Evolutionary conservation across 2,329 filamentous ascomycete genomes (phyloP), one percentile per base, ranked within the genome.

Genomic region (Talaromyces sp.): DNA sequence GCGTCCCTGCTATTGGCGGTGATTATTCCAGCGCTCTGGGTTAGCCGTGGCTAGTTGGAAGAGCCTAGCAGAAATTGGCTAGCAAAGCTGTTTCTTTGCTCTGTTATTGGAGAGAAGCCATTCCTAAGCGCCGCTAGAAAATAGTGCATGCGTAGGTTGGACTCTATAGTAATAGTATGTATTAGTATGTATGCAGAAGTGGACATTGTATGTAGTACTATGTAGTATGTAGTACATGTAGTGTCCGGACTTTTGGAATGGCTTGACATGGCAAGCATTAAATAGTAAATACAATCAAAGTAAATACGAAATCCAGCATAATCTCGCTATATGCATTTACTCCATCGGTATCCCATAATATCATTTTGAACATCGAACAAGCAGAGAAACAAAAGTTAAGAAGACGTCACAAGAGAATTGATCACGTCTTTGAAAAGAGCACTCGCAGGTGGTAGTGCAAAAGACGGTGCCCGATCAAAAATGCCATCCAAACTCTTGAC

Each of bases 361-460:
- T 52, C 27, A n/a, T 52, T 29, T 29, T 17, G 24, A 52, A 17
- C 48, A 27, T 24, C 14, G 8, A 52, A 26, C 26, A 52, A 26
- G 48, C 21, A 17, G 26, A 27, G 10, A 51, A 24, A 17, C 52
- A 21, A 21, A 14, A 35, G 17, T 57, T 38, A 60, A 9, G 61
- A 63, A 52, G 54, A 56, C 29, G 58, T 56, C 19, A 62, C 63
- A 55, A 73, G 62, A 43, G 68, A 66, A 63, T 72, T 69, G 56
- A 77, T 72, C 51, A 77, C 73, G 51, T 72, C 72, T 54, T 69
- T 69, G 60, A 77, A 77, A 43, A 77, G 64, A 54, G 71, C 67
- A 24, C 69, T 69, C 57, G 75, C 69, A 54, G 71, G 67, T 31
- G 75, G 74, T 59, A 76, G 63, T 53, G 71, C 71, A 66, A 75